Base-by-base conservation (phyloP, 2,329 filamentous ascomycete species). In the Cladobotryum mycophilum region DNA sequence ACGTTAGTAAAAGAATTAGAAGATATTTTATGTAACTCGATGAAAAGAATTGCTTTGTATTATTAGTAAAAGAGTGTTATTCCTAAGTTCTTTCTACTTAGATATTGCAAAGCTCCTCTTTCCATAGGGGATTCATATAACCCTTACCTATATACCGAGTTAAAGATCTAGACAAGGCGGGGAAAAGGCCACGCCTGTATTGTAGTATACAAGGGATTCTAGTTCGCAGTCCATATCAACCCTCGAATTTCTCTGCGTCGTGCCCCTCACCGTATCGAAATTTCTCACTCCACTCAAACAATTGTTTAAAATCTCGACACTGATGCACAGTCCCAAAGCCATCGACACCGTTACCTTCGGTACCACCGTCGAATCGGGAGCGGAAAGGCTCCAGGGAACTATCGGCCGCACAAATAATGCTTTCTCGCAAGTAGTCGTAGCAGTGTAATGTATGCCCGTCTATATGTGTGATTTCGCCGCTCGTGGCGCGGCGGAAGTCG, bases 291-390 rank as follows among this genome's bases (percentile, higher is more conserved):
- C 44, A 46, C 30, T 46, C 44, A 22, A 20, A 46, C 44, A 46
- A 12, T 34, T 22, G 33, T 36, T 14, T 37, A 17, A 46, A 46
- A 36, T 46, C 44, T 5, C 44, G 33, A 36, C 44, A 46, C 33
- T 46, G 44, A 36, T 46, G 44, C 44, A 46, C 44, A 20, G 44
- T 46, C 14, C 44, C 44, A 22, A 46, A 46, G 44, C 44, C 44
- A 20, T 46, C 44, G 33, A 46, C 44, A 13, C 44, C 44, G 35
- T 46, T 46, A 36, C 44, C 44, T 22, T 46, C 11, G 15, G 44
- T 46, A 36, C 44, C 44, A 14, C 44, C 44, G n/a, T 46, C 44
- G 15, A 46, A 46, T 12, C n/a, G 44, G 18, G 44, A 46, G 33
- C 44, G 44, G 33, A 46, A 46, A 9, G 44, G 44, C 44, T 46